Evolutionary conservation across 1,284 basidiomycete species (phyloP).

Genomic region (Fistulinella cinereoalba): DNA sequence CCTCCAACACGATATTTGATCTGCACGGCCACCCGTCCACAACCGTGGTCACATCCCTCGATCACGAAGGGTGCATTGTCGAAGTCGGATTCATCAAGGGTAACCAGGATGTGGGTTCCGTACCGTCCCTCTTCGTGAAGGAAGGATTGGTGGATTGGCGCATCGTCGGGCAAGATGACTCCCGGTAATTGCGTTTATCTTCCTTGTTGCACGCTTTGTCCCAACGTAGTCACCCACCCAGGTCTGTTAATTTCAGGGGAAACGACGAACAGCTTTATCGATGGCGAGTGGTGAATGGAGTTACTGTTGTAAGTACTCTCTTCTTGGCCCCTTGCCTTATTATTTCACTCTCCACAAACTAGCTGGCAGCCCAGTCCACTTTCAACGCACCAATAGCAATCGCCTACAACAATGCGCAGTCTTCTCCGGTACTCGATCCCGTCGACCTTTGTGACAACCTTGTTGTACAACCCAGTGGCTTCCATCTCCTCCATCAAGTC

Average conservation of each 20-base stretch:
- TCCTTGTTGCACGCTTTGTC: neutral
- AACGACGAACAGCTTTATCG: conserved; percentile 12
- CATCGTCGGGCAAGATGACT: neutral
- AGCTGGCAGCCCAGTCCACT: conserved; percentile 5
- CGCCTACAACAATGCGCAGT: neutral
- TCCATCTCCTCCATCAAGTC: conserved; percentile 19
- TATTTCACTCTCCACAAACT: neutral
- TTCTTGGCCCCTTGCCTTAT: neutral
- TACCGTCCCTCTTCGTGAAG: conserved; percentile 3
- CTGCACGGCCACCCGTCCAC: neutral
- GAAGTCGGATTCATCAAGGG: conserved; percentile 16
- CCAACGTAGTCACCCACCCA: conserved; percentile 1
- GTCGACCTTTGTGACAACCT: neutral
- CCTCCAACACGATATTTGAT: conserved; percentile 2
- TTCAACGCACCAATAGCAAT: conserved; percentile 9
- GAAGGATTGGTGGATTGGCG: conserved; percentile 3
- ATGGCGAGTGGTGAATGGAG: conserved; percentile 5
- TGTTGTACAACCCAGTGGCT: conserved; percentile 14
- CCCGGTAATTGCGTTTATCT: conserved; percentile 4
- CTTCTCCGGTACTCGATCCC: neutral
- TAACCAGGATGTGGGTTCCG: conserved; percentile 4
- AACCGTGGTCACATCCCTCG: conserved; percentile 15
- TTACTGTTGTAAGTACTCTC: conserved; percentile 3
- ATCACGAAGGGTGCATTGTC: conserved; percentile 6
- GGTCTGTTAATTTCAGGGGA: conserved; percentile 6